Evolutionary conservation across 306 rosid species (phyloP), one percentile per base, ranked within the genome.

Genomic region (Rosa persica): DNA sequence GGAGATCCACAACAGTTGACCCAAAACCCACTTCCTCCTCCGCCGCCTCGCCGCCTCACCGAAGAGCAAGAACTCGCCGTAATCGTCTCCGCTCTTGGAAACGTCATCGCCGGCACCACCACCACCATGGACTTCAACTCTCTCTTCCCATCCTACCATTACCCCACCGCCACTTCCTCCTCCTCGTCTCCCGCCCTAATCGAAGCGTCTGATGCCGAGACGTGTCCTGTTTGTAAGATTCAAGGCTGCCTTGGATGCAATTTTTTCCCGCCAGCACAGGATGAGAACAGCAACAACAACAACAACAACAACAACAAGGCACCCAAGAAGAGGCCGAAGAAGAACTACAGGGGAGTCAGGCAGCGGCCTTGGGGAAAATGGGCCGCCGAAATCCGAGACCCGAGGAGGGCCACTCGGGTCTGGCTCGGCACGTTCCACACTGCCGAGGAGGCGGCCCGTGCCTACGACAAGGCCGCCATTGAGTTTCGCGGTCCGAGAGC

Each of bases 291-390:
- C 36, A 43, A 43, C 12, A 43, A 43, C 5, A 39, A 2, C 48
- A 49, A 0, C 8, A 16, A 4, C 2, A 55, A 5, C 15, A 25
- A 10, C 5, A 43, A 11, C 36, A 76, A 76, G 11, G 60, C 46
- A 36, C 70, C 86, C 57, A 80, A 74, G 73, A 89, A 78, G 65
- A 67, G 93, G 67, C 62, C 58, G 19, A 91, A 91, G 86, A 95
- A 92, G 86, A 93, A 90, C 17, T 95, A 73, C 85, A 85, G 99
- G 40, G 99, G 98, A 12, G 99, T 95, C 44, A 86, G 98, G 51
- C 99, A 93, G 80, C 84, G 99, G 75, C 99, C 99, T 0, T 93
- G 98, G 99, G 99, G 98, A 0, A 93, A 95, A 79, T 95, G 98
- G 98, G 99, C 98, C 0, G 92, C 99, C 0, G 99, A 95, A 79